These are phyloP conservation scores for Penicillium fuscoglaucum DNA, from an alignment of 2,329 filamentous ascomycete species.

Conservation along the genomic window DNA sequence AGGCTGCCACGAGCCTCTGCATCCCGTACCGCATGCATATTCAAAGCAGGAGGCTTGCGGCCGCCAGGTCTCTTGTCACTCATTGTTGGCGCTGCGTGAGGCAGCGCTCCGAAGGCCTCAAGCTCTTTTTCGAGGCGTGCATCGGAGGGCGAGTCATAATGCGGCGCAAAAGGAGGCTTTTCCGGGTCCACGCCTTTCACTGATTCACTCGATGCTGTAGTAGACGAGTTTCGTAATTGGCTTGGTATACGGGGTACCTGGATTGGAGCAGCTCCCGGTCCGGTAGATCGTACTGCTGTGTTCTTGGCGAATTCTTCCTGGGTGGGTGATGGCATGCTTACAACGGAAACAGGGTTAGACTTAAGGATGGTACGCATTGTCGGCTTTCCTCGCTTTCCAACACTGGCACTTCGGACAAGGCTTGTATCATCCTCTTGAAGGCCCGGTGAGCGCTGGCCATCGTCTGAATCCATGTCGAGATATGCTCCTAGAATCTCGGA, in stretches of 20 bases:
- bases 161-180: conserved; percentile 34
- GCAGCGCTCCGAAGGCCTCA: conserved; percentile 19
- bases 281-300: background rate
- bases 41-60: conserved; percentile 66
- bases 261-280: conserved; percentile 3
- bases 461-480: conserved; percentile 32
- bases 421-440: conserved; percentile 26
- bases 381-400: conserved; percentile 45
- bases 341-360: conserved; percentile 24
- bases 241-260: conserved; percentile 9
- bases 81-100: conserved; percentile 37
- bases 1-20: conserved; percentile 84
- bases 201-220: conserved; percentile 25
- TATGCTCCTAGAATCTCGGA: conserved; percentile 48
- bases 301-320: conserved; percentile 8
- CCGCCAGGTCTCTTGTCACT: conserved; percentile 42
- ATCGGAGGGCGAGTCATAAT: conserved; percentile 12
- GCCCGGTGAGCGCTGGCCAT: conserved; percentile 17
- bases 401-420: conserved; percentile 44
- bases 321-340: conserved; percentile 11
- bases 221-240: conserved; percentile 13
- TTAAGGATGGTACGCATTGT: conserved; percentile 44
- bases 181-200: conserved; percentile 28
- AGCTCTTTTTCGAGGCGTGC: conserved; percentile 28
- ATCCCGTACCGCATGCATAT: conserved; percentile 78